These are phyloP conservation scores for Dipteronia sinensis DNA, from an alignment of 345 rosid genomes.

Conservation along the genomic window DNA sequence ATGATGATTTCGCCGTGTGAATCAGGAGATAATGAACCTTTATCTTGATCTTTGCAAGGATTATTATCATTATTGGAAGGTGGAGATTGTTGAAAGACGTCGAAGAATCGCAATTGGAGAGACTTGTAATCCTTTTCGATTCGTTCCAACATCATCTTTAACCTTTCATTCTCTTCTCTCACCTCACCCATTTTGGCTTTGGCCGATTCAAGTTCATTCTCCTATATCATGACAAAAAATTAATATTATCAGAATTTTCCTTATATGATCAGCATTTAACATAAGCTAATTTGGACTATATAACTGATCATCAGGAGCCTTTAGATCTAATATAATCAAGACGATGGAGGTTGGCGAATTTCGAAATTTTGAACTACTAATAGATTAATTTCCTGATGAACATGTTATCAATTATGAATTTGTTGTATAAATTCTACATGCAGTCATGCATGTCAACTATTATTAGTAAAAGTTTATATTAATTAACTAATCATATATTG, in stretches of 20 bases:
- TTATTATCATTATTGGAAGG: slow-evolving; percentile 23
- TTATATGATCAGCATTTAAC: background rate
- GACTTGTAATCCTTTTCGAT: slow-evolving; percentile 67
- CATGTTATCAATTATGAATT: background rate
- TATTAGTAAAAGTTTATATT: background rate
- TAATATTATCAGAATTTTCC: background rate
- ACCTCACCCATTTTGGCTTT: slow-evolving; percentile 74
- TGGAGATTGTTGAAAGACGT: slow-evolving; percentile 48
- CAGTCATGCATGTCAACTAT: background rate
- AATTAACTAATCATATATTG: no score
- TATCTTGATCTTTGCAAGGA: background rate
- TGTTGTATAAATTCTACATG: background rate
- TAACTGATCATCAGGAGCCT: background rate
- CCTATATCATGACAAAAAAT: slow-evolving; percentile 18
- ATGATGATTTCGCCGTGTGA: slow-evolving; percentile 23
- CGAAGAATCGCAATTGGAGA: slow-evolving; percentile 62
- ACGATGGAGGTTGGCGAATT: background rate
- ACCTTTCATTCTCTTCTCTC: slow-evolving; percentile 69
- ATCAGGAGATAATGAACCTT: slow-evolving; percentile 16
- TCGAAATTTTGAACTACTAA: background rate
- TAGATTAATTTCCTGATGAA: background rate
- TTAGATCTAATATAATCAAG: background rate
- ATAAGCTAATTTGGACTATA: background rate
- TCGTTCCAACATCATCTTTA: slow-evolving; percentile 54
- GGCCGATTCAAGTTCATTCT: slow-evolving; percentile 56